Percentiles rank a stretch among this genome's conserved stretches.
Evolutionary conservation across 306 rosid species (phyloP).

Genomic region (Geum urbanum): DNA sequence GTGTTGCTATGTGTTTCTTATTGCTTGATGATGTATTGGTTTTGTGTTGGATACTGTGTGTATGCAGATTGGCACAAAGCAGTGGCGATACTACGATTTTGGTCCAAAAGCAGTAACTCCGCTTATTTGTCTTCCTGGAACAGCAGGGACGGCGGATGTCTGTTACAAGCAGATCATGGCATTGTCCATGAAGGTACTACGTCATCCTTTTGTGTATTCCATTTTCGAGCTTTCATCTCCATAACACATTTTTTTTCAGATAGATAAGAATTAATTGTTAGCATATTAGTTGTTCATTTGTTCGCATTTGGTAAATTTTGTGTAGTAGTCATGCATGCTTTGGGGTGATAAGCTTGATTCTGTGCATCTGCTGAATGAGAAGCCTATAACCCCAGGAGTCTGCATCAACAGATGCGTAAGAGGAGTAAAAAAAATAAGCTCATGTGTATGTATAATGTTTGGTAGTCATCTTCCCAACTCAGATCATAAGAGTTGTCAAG

Average conservation of each 20-base stretch:
- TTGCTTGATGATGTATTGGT: slow-evolving; percentile 4
- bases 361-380: background rate
- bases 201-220: background rate
- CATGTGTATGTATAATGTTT: background rate
- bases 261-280: background rate
- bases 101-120: slow-evolving; percentile 97
- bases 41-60: slow-evolving; percentile 2
- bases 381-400: background rate
- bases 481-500: background rate
- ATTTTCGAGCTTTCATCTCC: too few relatives aligned
- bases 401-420: background rate
- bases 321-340: background rate
- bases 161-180: slow-evolving; percentile 96
- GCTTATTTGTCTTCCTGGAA: slow-evolving; percentile 96
- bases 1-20: background rate
- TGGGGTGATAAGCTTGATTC: background rate
- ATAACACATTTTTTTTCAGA: background rate
- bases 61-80: slow-evolving; percentile 83
- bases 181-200: slow-evolving; percentile 76
- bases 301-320: background rate
- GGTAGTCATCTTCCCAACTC: background rate
- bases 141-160: slow-evolving; percentile 94
- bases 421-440: background rate
- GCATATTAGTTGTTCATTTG: background rate
- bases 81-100: slow-evolving; percentile 96